phyloP scores from a whole-genome alignment of 1,284 basidiomycete species.

The Takashimella koratensis region DNA sequence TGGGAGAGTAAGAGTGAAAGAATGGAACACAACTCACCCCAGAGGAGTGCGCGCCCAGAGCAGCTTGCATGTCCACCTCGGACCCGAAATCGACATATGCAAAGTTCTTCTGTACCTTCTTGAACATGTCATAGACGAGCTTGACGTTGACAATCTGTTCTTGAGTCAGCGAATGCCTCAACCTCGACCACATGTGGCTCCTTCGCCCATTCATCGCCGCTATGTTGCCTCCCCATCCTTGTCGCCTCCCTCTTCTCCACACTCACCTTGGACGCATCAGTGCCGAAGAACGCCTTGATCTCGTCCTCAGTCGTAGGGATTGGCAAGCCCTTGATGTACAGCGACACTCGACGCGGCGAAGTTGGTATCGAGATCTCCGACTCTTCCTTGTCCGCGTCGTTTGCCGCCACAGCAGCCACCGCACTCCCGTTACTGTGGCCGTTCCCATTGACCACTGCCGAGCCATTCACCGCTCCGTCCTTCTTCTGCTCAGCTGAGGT shows the following conservation, averaged over 20 bases:
- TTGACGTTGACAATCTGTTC: conserved; percentile 68
- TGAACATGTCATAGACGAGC: conserved; percentile 55
- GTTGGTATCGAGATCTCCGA: conserved; percentile 59
- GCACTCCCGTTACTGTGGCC: conserved; percentile 18
- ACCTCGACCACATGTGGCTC: conserved; percentile 54
- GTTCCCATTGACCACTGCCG: conserved; percentile 27
- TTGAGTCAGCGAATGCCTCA: conserved; percentile 1
- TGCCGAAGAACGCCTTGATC: conserved; percentile 66
- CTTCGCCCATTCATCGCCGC: conserved; percentile 56
- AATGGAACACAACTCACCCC: conserved; percentile 54
- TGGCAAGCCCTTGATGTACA: conserved; percentile 68
- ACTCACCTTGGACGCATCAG: conserved; percentile 33
- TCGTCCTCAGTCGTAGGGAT: conserved; percentile 62
- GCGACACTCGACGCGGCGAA: conserved; percentile 72
- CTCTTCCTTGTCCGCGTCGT: conserved; percentile 52
- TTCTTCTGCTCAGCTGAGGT: conserved; percentile 16
- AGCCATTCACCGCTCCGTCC: background rate
- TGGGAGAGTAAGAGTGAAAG: background rate
- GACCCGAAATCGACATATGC: conserved; percentile 83
- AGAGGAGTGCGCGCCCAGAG: conserved; percentile 61
- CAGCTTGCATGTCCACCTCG: conserved; percentile 73
- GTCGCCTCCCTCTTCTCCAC: background rate
- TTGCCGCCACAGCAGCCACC: conserved; percentile 25
- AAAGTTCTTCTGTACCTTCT: conserved; percentile 42
- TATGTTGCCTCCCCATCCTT: conserved; percentile 10